Conservation (phyloP, 805 yeast genomes). For the Ascoidea tarda region DNA sequence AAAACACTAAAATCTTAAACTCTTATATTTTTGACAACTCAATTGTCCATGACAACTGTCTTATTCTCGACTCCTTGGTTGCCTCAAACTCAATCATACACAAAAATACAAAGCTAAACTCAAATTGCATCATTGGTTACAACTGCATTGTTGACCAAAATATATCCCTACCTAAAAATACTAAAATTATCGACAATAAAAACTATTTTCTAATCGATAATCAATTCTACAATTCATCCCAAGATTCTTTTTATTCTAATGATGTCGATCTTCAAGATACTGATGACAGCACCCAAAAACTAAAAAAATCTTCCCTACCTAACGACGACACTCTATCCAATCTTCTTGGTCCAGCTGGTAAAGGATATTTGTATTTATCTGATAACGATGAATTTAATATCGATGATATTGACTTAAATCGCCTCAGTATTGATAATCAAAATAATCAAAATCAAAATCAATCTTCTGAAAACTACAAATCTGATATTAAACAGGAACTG, state of each 20-base stretch:
- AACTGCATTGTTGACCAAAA: constrained; percentile 50
- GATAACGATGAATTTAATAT: constrained; percentile 10
- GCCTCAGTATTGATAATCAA: too few species aligned
- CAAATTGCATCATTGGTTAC: constrained; percentile 74
- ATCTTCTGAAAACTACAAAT: background rate
- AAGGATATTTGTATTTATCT: constrained; percentile 16
- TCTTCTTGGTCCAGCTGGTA: constrained; percentile 3
- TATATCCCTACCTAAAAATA: constrained; percentile 31
- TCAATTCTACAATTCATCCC: background rate
- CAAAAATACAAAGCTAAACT: constrained; percentile 31
- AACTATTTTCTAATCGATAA: background rate
- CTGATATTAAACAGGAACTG: constrained; percentile 15
- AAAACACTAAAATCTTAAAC: constrained; percentile 52
- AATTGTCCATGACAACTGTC: constrained; percentile 48
- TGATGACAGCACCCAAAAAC: too few species aligned
- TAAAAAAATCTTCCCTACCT: background rate
- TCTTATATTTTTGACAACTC: constrained; percentile 86
- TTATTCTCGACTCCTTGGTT: constrained; percentile 49
- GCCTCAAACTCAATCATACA: constrained; percentile 53
- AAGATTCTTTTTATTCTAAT: background rate
- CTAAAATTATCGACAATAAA: constrained; percentile 31
- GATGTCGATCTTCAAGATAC: background rate
- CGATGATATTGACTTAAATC: constrained; percentile 1
- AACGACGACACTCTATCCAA: background rate
- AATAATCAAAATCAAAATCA: background rate